Evolutionary conservation across 2,329 filamentous ascomycete genomes (phyloP).

Genomic region (Chlorencoelia australis): DNA sequence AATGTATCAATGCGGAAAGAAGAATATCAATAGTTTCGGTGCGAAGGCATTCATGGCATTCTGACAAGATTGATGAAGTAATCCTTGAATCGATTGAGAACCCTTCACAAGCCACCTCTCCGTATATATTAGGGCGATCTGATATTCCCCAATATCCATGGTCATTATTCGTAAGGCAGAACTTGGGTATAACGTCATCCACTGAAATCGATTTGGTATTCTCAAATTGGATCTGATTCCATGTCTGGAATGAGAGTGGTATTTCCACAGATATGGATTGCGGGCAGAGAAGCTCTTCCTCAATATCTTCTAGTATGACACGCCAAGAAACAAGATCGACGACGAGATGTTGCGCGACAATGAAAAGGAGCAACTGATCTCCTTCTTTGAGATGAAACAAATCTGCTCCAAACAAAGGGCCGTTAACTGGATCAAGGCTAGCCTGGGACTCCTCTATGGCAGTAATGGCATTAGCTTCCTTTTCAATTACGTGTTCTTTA

Average conservation of each 20-base stretch:
- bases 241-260: slow-evolving; percentile 26
- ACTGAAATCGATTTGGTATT: slow-evolving; percentile 23
- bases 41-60: slow-evolving; percentile 24
- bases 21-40: slow-evolving; percentile 33
- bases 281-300: slow-evolving; percentile 17
- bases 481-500: background rate
- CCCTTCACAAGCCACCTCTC: slow-evolving; percentile 21
- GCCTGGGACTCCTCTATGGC: slow-evolving; percentile 21
- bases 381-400: slow-evolving; percentile 12
- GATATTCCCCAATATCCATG: slow-evolving; percentile 22
- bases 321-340: slow-evolving; percentile 32
- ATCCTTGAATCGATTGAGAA: slow-evolving; percentile 36
- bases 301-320: slow-evolving; percentile 30
- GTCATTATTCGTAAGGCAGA: slow-evolving; percentile 5
- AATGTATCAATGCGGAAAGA: slow-evolving; percentile 27
- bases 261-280: slow-evolving; percentile 7
- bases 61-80: slow-evolving; percentile 17
- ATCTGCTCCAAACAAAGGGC: slow-evolving; percentile 17
- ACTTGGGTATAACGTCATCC: slow-evolving; percentile 22
- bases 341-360: slow-evolving; percentile 20
- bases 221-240: slow-evolving; percentile 26
- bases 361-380: slow-evolving; percentile 29
- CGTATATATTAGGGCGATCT: slow-evolving; percentile 16
- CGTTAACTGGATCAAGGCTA: slow-evolving; percentile 18
- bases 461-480: background rate